Evolutionary conservation across 768 basidiomycete species (phyloP), one percentile per base, ranked within the genome.

Genomic region (Amanita rimosa): DNA sequence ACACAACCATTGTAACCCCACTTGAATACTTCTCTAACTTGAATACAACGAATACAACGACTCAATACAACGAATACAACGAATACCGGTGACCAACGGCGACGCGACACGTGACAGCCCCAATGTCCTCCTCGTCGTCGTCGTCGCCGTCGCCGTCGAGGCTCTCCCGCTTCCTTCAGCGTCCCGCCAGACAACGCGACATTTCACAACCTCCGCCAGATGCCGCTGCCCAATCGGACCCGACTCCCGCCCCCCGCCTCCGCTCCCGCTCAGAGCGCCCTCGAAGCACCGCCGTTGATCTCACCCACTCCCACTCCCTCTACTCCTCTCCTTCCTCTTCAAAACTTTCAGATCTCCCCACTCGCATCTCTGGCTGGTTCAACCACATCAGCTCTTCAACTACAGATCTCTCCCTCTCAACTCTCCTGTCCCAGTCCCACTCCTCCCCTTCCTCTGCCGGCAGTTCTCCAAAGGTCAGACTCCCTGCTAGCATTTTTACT

Each of bases 331-430:
- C 74, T 42, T 65, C 72, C n/a, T 72, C 75, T 39, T 60, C 70
- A 11, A 73, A 77, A 47, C 74, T 85, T 52, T 68, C 75, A 53
- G 84, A 87, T 67, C 72, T 89, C 26, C 81, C 86, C 1, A 81
- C 79, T 11, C 74, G 87, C 0, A 76, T 89, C 39, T 81, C 85
- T 0, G 85, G 86, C 55, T 86, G 87, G 86, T 75, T 89, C 64
- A 76, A 81, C 0, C 84, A 88, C 62, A 83, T 90, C 65, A 76
- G 73, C 59, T 62, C 78, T 1, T 87, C 85, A 1, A 71, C 81
- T 0, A 79, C 81, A 1, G 86, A 88, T 66, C 74, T 89, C 14
- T 75, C 79, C 2, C 73, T 87, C 0, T 83, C 83, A 3, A 54
- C 70, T 14, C 63, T 87, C 40, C 69, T 88, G 53, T 66, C 69